A percentile compares a stretch with the other conserved stretches of the same genome.
Evolutionary conservation across 768 basidiomycete species (phyloP).

Genomic region (Pleurotus citrinopileatus): DNA sequence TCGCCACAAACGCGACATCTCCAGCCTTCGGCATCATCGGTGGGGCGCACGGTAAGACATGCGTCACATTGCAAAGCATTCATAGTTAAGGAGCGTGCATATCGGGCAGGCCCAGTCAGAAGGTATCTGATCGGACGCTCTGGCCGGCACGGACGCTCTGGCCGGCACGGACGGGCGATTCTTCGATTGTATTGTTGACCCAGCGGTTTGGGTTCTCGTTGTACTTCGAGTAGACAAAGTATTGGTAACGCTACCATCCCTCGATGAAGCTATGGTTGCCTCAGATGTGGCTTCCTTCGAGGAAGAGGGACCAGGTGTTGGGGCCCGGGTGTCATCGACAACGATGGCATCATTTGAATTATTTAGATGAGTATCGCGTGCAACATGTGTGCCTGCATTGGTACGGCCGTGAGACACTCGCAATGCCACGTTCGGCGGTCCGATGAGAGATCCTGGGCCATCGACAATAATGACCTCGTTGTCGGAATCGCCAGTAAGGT

Average conservation of each 20-base stretch:
- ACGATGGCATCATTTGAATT: not conserved
- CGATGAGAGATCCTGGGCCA: conserved; percentile 17
- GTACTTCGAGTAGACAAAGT: too few relatives aligned
- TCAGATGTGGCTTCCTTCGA: too few relatives aligned
- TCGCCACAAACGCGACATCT: conserved; percentile 64
- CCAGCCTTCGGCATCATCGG: conserved; percentile 46
- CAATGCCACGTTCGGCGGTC: conserved; percentile 21
- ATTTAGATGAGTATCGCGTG: too few relatives aligned
- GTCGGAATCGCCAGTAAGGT: conserved; percentile 46
- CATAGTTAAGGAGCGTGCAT: conserved; percentile 69
- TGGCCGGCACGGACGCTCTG: not conserved
- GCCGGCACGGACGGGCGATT: conserved; percentile 3
- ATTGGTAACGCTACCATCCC: too few relatives aligned
- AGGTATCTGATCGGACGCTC: conserved; percentile 2
- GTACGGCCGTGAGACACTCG: conserved; percentile 13
- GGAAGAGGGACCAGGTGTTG: too few relatives aligned
- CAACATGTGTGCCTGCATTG: not conserved
- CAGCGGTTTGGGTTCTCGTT: too few relatives aligned
- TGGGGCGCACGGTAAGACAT: conserved; percentile 40
- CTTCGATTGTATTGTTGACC: not conserved
- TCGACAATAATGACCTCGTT: conserved; percentile 35
- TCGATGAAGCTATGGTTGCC: too few relatives aligned
- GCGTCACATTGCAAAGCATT: conserved; percentile 55
- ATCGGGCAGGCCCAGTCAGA: conserved; percentile 47
- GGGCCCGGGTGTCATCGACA: too few relatives aligned